phyloP scores from a whole-genome alignment of 345 rosid genomes.

The Citrus sp. region DNA sequence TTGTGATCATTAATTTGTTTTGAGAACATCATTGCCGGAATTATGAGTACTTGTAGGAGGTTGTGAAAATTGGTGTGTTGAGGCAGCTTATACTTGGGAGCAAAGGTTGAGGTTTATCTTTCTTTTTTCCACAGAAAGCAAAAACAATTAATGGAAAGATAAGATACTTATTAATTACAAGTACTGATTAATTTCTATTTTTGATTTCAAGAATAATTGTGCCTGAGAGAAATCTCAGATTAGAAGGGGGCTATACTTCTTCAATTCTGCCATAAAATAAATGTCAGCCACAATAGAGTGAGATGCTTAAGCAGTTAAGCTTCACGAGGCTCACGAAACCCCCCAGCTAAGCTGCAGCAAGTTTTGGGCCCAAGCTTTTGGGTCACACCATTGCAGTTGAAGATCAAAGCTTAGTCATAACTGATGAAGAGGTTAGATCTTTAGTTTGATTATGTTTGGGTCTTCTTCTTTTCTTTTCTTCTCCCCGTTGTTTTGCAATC shows the following conservation, averaged over 20 bases:
- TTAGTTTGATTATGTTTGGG: no score
- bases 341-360: background rate
- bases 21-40: constrained; percentile 2
- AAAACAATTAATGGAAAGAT: background rate
- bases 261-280: background rate
- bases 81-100: background rate
- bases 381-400: background rate
- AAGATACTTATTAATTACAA: background rate
- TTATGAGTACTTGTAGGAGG: background rate
- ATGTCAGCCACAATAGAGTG: no score
- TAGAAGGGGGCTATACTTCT: background rate
- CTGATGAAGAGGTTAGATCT: background rate
- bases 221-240: background rate
- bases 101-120: background rate
- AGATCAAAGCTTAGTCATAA: background rate
- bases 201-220: background rate
- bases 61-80: background rate
- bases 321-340: background rate
- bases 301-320: background rate
- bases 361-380: background rate
- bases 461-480: no score
- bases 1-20: constrained; percentile 3
- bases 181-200: background rate
- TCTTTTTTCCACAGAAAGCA: background rate
- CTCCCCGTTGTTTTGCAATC: background rate